A percentile compares a stretch with the other conserved stretches of the same genome.
phyloP scores from a whole-genome alignment of 345 rosid genomes.

The Pelargonium nanum region DNA sequence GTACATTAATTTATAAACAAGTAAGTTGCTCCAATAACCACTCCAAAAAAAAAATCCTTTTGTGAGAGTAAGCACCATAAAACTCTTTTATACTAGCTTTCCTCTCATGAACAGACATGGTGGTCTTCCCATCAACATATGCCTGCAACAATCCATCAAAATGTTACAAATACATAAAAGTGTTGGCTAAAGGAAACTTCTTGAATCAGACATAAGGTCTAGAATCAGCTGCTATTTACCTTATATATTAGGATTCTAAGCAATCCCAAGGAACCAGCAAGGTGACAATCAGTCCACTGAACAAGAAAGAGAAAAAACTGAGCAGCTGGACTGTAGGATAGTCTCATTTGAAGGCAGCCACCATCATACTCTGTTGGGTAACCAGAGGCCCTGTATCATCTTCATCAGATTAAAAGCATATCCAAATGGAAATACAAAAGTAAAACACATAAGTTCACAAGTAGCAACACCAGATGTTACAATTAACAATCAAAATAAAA shows the following conservation, averaged over 20 bases:
- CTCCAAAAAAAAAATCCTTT: too few species aligned
- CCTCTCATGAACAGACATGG: slow-evolving; percentile 74
- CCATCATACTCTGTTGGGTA: slow-evolving; percentile 78
- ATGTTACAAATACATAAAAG: not conserved
- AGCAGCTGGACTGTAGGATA: slow-evolving; percentile 88
- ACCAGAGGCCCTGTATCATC: slow-evolving; percentile 67
- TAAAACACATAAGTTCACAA: not conserved
- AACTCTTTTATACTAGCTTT: slow-evolving; percentile 80
- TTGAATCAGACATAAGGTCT: not conserved
- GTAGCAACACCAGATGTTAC: not conserved
- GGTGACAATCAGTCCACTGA: slow-evolving; percentile 90
- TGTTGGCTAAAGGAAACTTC: too few species aligned
- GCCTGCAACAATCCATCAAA: slow-evolving; percentile 43
- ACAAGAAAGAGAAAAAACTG: slow-evolving; percentile 78
- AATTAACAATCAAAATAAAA: not conserved
- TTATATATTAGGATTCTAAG: slow-evolving; percentile 81
- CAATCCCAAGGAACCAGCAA: slow-evolving; percentile 82
- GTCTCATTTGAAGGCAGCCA: slow-evolving; percentile 89
- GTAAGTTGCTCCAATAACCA: too few species aligned
- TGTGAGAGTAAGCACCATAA: slow-evolving; percentile 44
- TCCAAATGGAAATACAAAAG: not conserved
- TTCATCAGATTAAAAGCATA: slow-evolving; percentile 1
- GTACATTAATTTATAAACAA: not conserved
- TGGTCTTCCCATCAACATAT: slow-evolving; percentile 85
- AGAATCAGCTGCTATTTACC: slow-evolving; percentile 24